Conservation (phyloP, 768 basidiomycete species). For the Nidularia pulvinata region DNA sequence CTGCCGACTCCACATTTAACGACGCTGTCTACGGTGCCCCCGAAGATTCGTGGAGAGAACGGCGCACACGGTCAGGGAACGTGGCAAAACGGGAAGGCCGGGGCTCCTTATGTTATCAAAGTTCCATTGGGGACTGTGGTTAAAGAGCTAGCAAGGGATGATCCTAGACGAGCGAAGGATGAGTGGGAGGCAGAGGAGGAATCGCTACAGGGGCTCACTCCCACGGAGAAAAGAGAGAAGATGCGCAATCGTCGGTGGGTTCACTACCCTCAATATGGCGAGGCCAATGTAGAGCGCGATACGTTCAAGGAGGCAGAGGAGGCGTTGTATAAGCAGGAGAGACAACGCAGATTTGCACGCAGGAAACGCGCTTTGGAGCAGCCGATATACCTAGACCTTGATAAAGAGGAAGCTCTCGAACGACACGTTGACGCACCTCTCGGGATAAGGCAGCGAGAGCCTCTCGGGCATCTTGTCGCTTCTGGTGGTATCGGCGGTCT, state of each 20-base stretch:
- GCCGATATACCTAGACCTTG: constrained; percentile 63
- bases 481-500: constrained; percentile 79
- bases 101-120: constrained; percentile 68
- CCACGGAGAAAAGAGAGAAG: constrained; percentile 48
- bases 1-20: constrained; percentile 77
- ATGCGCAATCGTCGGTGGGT: constrained; percentile 74
- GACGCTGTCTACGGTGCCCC: constrained; percentile 71
- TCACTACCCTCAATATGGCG: constrained; percentile 72
- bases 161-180: constrained; percentile 62
- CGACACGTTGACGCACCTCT: constrained; percentile 59
- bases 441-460: constrained; percentile 51
- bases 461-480: constrained; percentile 66
- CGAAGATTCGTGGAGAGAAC: constrained; percentile 62
- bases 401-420: constrained; percentile 43
- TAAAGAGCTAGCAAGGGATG: constrained; percentile 66
- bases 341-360: constrained; percentile 50
- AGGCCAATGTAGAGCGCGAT: constrained; percentile 61
- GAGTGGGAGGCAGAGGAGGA: constrained; percentile 79
- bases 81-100: constrained; percentile 84
- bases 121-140: constrained; percentile 94
- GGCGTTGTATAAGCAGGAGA: constrained; percentile 57
- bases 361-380: constrained; percentile 33
- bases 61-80: constrained; percentile 82
- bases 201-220: constrained; percentile 42
- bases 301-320: constrained; percentile 74